Conservation (phyloP, 345 rosid genomes). For the Pistacia vera region DNA sequence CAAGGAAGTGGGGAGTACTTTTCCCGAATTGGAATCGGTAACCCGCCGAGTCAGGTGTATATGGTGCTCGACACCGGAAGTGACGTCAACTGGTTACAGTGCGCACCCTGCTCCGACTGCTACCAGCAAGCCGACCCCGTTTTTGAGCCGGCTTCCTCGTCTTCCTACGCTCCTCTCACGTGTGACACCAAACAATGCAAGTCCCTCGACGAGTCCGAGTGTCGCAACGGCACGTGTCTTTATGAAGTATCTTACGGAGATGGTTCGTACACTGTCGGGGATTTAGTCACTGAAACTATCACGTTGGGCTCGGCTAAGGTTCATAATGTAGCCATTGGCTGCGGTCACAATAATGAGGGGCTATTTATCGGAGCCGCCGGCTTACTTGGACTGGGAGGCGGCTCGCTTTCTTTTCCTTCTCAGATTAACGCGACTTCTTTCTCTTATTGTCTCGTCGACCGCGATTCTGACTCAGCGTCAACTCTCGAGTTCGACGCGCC, state of each 20-base stretch:
- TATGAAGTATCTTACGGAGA: conserved; percentile 92
- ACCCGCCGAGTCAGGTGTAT: conserved; percentile 66
- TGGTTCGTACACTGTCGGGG: conserved; percentile 88
- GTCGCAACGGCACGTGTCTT: conserved; percentile 68
- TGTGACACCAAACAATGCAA: conserved; percentile 64
- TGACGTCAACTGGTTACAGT: conserved; percentile 90
- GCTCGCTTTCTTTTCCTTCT: conserved; percentile 71
- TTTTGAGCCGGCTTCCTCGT: conserved; percentile 70
- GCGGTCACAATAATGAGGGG: conserved; percentile 88
- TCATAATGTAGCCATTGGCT: conserved; percentile 71
- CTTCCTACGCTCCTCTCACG: conserved; percentile 64
- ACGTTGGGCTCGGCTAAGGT: conserved; percentile 62
- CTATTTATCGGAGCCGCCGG: conserved; percentile 87
- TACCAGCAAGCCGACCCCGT: conserved; percentile 89
- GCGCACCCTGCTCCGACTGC: conserved; percentile 86
- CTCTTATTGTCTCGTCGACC: conserved; percentile 88
- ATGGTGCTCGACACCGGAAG: conserved; percentile 91
- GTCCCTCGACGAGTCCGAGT: conserved; percentile 68
- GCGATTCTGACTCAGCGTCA: conserved; percentile 81
- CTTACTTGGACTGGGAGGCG: conserved; percentile 88
- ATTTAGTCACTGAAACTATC: conserved; percentile 74
- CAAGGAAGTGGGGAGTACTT: conserved; percentile 98
- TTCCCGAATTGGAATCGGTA: conserved; percentile 79
- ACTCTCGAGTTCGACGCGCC: conserved; percentile 61
- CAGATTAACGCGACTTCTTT: conserved; percentile 69